A percentile compares a stretch with the other conserved stretches of the same genome.
Conservation (phyloP, 768 basidiomycete species). For the Mycena albidolilacea region DNA sequence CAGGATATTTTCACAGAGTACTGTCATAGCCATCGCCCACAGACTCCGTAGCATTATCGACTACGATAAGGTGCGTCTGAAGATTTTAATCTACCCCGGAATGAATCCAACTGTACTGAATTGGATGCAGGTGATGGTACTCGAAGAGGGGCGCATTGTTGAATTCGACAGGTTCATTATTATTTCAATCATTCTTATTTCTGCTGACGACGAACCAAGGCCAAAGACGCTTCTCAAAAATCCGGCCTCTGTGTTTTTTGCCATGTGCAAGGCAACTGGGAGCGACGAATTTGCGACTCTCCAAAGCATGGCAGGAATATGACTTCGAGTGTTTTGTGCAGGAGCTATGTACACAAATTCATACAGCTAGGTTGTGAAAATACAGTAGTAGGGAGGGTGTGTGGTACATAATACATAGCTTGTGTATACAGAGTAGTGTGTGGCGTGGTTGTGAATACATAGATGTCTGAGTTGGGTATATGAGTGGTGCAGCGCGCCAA, state of each 20-base stretch:
- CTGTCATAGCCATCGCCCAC: constrained; percentile 88
- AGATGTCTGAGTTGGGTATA: not conserved
- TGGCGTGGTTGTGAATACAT: constrained; percentile 4
- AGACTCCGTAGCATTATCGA: constrained; percentile 59
- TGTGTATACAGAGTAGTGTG: constrained; percentile 29
- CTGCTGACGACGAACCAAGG: not conserved
- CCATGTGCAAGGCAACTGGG: constrained; percentile 81
- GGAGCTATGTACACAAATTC: too few relatives aligned
- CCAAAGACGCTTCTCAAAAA: constrained; percentile 62
- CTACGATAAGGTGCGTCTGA: not conserved
- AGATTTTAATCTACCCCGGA: too few relatives aligned
- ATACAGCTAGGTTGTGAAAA: constrained; percentile 5
- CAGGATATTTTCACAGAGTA: constrained; percentile 85
- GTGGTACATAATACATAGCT: not conserved
- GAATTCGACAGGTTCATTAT: constrained; percentile 57
- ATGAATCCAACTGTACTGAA: too few relatives aligned
- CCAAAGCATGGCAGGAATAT: constrained; percentile 71
- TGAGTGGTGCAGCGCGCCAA: not conserved
- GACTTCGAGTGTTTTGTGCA: not conserved
- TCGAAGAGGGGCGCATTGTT: constrained; percentile 74
- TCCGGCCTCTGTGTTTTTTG: constrained; percentile 71
- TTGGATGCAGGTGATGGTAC: constrained; percentile 71
- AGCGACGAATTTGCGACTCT: constrained; percentile 77
- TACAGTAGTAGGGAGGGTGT: not conserved
- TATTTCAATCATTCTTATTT: constrained; percentile 9